These are phyloP conservation scores for Cyberlindnera maritima DNA, from an alignment of 805 yeast species.

Conservation along the genomic window DNA sequence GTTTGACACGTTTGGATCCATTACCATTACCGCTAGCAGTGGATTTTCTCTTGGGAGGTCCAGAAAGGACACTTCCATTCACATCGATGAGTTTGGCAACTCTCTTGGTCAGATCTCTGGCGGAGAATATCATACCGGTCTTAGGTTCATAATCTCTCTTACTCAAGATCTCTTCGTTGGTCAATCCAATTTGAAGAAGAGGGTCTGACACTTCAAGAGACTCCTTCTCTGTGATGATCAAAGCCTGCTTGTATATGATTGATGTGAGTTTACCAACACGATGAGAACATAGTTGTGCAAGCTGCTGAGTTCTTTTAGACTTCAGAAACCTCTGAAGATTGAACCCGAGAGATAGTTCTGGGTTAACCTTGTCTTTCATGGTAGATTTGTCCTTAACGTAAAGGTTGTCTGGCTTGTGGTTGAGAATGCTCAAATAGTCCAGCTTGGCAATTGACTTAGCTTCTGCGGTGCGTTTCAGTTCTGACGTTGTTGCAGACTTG, in stretches of 20 bases:
- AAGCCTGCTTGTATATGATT: conserved; percentile 55
- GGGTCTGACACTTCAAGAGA: conserved; percentile 43
- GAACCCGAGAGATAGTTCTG: conserved; percentile 52
- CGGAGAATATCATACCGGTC: conserved; percentile 35
- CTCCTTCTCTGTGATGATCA: conserved; percentile 55
- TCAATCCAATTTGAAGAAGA: conserved; percentile 45
- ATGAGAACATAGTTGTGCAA: conserved; percentile 60
- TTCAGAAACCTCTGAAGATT: conserved; percentile 68
- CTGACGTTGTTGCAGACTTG: conserved; percentile 41
- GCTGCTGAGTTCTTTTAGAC: conserved; percentile 58
- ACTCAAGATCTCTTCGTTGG: conserved; percentile 42
- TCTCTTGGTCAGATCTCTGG: conserved; percentile 39
- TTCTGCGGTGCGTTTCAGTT: conserved; percentile 54
- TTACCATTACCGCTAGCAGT: conserved; percentile 12
- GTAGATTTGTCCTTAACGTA: conserved; percentile 33
- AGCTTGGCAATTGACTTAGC: conserved; percentile 51
- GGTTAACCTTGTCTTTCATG: conserved; percentile 42
- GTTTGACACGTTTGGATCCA: conserved; percentile 37
- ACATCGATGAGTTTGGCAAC: conserved; percentile 44
- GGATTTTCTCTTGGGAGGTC: conserved; percentile 34
- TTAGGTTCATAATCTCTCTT: conserved; percentile 30
- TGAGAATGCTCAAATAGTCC: conserved; percentile 36
- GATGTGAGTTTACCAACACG: conserved; percentile 71
- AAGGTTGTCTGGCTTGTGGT: conserved; percentile 29
- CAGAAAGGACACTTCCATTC: conserved; percentile 42